These are phyloP conservation scores for Pythium grandisporangium DNA, from an alignment of 352 stramenopile species.

Conservation along the genomic window DNA sequence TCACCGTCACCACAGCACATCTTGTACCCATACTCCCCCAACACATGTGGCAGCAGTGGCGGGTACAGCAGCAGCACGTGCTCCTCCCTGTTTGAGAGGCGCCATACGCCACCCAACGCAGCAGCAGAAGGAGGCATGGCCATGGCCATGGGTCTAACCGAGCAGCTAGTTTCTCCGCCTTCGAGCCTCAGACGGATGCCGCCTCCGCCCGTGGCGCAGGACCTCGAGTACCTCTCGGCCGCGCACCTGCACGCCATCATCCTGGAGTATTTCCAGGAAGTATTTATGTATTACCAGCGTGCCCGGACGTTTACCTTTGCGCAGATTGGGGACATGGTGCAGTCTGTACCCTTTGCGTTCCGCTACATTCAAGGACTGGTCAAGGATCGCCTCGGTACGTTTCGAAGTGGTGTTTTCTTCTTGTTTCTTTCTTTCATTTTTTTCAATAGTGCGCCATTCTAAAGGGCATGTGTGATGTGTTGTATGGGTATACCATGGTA, in stretches of 20 bases:
- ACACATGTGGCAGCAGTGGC: too few species aligned
- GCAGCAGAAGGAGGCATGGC: not conserved
- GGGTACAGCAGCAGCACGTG: slow-evolving; percentile 5
- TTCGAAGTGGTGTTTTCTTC: not conserved
- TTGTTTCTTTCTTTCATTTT: too few species aligned
- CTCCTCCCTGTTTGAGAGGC: slow-evolving; percentile 13
- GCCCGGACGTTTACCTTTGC: slow-evolving; percentile 37
- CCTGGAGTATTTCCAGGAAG: slow-evolving; percentile 49
- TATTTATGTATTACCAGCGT: slow-evolving; percentile 48
- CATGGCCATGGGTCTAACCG: too few species aligned
- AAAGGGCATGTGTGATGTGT: not conserved
- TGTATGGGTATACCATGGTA: too few species aligned
- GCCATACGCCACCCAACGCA: not conserved
- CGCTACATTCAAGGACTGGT: slow-evolving; percentile 57
- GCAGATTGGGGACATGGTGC: slow-evolving; percentile 44
- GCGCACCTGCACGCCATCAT: slow-evolving; percentile 31
- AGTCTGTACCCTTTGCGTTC: slow-evolving; percentile 50
- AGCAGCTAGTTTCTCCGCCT: too few species aligned
- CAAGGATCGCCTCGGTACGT: slow-evolving; percentile 29
- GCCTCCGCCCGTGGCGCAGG: slow-evolving; percentile 3
- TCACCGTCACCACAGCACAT: slow-evolving; percentile 27
- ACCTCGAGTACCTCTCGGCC: slow-evolving; percentile 31
- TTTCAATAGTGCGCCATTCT: too few species aligned
- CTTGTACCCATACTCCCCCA: slow-evolving; percentile 14
- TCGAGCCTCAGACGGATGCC: too few species aligned